phyloP scores from a whole-genome alignment of 306 rosid species.

The Casuarina cunninghamiana region DNA sequence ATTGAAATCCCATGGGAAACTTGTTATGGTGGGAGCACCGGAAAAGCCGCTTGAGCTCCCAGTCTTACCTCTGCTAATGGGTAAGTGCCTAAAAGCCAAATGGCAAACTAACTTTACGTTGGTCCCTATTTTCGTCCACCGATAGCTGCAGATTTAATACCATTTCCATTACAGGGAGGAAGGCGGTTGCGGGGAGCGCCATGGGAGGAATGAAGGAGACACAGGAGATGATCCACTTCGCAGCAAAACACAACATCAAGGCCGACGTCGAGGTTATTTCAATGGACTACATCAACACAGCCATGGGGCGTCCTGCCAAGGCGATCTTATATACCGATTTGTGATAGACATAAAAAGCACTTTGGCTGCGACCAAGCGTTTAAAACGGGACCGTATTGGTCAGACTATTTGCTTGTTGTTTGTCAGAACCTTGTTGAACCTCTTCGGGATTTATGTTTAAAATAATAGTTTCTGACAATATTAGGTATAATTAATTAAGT shows the following conservation, averaged over 20 bases:
- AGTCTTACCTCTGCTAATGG: slow-evolving; percentile 8
- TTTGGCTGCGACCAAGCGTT: neutral
- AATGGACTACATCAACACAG: slow-evolving; percentile 18
- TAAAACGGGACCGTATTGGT: too few species aligned
- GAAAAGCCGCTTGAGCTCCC: slow-evolving; percentile 10
- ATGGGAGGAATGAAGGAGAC: too few species aligned
- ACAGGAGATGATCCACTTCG: too few species aligned
- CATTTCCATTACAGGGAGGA: neutral
- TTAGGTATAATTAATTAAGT: too few species aligned
- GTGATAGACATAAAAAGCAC: slow-evolving; percentile 27
- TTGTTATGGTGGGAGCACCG: slow-evolving; percentile 35
- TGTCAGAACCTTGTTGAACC: too few species aligned
- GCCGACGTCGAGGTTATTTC: neutral
- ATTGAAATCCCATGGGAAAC: slow-evolving; percentile 34
- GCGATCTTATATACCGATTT: slow-evolving; percentile 19
- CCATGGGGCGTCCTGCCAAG: slow-evolving; percentile 18
- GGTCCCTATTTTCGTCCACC: too few species aligned
- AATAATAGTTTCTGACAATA: too few species aligned
- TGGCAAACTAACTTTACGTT: neutral
- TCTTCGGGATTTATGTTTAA: too few species aligned
- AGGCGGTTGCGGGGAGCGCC: slow-evolving; percentile 18
- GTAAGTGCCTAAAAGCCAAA: neutral
- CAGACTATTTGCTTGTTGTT: too few species aligned
- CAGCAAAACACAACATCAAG: too few species aligned
- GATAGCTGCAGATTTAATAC: neutral